Evolutionary conservation across 164 flowering plant species (phyloP), one percentile per base, ranked within the genome.

Genomic region (Nymphaea colorata): DNA sequence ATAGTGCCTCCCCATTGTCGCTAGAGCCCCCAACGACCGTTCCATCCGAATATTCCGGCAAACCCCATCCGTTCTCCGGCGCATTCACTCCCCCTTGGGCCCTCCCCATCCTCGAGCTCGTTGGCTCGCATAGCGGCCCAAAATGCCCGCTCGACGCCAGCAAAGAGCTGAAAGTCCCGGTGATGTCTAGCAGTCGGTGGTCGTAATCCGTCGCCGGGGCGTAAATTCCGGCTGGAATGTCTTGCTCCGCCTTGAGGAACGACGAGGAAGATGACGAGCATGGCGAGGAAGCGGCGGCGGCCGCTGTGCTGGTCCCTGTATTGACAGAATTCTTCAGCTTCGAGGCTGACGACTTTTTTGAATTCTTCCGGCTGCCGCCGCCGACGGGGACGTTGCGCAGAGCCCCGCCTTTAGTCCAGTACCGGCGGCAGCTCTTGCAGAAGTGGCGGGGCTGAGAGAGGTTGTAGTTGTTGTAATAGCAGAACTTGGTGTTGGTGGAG

Each of bases 381-480:
- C 98, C 98, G 0, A 93, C 96, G 0, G 98, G 98, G 62, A 93
- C 88, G 72, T 91, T 91, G 63, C 98, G 79, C 45, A 93, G 73
- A 0, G 98, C 85, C n/a, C 98, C 98, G 5, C 98, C 98, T 78
- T 93, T 86, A 53, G 98, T 93, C 98, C 98, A 93, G 64, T 90
- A 93, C 83, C 98, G 82, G 59, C 98, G 75, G 74, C 98, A 93
- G 5, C 82, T 78, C 72, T 93, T 93, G 85, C 98, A 93, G 71
- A 93, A 93, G 80, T 93, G 89, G 67, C 98, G 80, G 36, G 98
- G 98, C 76, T 93, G 98, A 17, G 97, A 73, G 65, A 91, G 88
- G 62, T 93, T 90, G 84, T 93, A 93, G 80, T 92, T 92, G 87
- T 92, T 92, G 91, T 92, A 92, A 87, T 92, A 92, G 68, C 98